These are phyloP conservation scores for Artemisia annua DNA, from an alignment of 129 eudicot genomes.

Conservation along the genomic window DNA sequence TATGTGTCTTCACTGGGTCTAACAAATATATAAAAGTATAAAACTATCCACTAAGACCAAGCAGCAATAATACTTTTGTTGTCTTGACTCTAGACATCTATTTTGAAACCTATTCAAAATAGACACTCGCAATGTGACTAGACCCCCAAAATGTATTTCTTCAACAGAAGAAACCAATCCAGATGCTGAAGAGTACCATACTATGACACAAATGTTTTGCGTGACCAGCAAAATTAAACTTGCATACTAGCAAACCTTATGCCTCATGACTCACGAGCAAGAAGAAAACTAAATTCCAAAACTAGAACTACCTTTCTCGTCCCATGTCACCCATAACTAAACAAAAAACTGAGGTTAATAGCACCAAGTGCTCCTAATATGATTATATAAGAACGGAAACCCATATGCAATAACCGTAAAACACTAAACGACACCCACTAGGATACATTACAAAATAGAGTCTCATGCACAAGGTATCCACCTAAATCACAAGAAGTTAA, in stretches of 20 bases:
- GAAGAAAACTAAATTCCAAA: slow-evolving; percentile 3
- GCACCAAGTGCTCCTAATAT: too few species aligned
- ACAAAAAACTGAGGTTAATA: background rate
- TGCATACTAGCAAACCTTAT: slow-evolving; percentile 10
- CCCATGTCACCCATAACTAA: background rate
- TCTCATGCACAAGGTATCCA: slow-evolving; percentile 8
- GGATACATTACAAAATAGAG: slow-evolving; percentile 10
- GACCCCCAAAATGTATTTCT: slow-evolving; percentile 8
- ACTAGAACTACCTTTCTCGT: slow-evolving; percentile 1
- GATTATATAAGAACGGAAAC: background rate
- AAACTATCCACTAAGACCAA: too few species aligned
- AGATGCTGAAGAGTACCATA: slow-evolving; percentile 14
- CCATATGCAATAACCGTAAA: slow-evolving; percentile 3
- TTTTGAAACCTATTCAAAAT: slow-evolving; percentile 5
- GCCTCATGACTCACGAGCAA: background rate
- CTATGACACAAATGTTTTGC: background rate
- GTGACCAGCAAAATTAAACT: slow-evolving; percentile 3
- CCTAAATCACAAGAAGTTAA: slow-evolving; percentile 1
- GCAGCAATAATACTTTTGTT: too few species aligned
- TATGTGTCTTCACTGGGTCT: too few species aligned
- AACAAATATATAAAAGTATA: too few species aligned
- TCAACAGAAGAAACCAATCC: slow-evolving; percentile 4
- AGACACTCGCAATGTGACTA: too few species aligned
- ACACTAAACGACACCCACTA: background rate
- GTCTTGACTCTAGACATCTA: background rate